Conservation (phyloP, 2,329 filamentous ascomycete species). For the Fusarium chlamydosporum region DNA sequence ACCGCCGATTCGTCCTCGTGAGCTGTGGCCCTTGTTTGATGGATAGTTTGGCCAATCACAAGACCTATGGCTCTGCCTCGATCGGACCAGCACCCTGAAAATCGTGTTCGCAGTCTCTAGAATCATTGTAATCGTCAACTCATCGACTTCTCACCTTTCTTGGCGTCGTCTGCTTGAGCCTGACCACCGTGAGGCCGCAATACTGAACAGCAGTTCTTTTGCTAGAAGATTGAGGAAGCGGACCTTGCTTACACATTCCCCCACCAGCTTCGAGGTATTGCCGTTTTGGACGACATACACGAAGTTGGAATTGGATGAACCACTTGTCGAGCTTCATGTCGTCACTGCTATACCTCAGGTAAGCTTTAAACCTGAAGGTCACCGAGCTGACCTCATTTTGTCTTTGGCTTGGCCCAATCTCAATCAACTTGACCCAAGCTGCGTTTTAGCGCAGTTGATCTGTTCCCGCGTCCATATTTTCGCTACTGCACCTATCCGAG, state of each 20-base stretch:
- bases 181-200: constrained; percentile 31
- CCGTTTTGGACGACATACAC: constrained; percentile 34
- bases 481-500: constrained; percentile 48
- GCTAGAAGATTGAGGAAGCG: constrained; percentile 5
- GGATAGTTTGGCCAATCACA: constrained; percentile 38
- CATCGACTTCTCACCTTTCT: constrained; percentile 12
- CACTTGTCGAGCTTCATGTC: constrained; percentile 26
- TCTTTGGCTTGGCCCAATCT: constrained; percentile 31
- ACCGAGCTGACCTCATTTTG: constrained; percentile 46
- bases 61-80: constrained; percentile 11
- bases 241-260: background rate
- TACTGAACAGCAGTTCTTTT: background rate
- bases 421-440: constrained; percentile 32
- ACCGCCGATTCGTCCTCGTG: constrained; percentile 41
- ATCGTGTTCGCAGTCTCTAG: constrained; percentile 9
- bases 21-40: constrained; percentile 30
- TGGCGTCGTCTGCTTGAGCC: constrained; percentile 21
- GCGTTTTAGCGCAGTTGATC: constrained; percentile 44
- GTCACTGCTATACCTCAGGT: constrained; percentile 32
- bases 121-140: constrained; percentile 15
- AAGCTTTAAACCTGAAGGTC: constrained; percentile 25
- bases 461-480: constrained; percentile 37
- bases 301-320: constrained; percentile 28
- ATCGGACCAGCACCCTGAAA: constrained; percentile 16
- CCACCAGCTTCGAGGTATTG: background rate